These are phyloP conservation scores for Fraxinus floribunda DNA, from an alignment of 305 asterid species.

Conservation along the genomic window DNA sequence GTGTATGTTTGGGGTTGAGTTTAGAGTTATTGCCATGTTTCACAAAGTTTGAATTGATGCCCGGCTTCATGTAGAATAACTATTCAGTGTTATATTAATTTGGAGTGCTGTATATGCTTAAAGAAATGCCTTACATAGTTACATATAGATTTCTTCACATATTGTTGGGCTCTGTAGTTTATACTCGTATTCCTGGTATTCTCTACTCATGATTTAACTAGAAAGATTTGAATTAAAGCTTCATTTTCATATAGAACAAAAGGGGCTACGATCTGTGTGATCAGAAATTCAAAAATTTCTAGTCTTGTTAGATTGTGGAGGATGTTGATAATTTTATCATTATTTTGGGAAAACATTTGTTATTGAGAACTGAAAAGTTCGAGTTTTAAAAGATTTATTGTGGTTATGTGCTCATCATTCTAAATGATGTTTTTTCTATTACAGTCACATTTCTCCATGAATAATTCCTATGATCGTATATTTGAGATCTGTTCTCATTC, in stretches of 20 bases:
- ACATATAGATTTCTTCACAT: not conserved
- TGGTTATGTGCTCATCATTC: too few species aligned
- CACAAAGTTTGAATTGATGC: not conserved
- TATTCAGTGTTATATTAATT: not conserved
- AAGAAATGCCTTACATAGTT: not conserved
- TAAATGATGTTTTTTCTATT: too few species aligned
- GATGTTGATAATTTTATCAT: not conserved
- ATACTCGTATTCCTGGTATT: not conserved
- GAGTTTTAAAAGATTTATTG: too few species aligned
- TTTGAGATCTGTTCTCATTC: too few species aligned
- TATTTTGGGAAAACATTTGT: not conserved
- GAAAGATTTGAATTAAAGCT: not conserved
- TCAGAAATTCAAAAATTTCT: not conserved
- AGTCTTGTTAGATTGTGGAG: not conserved
- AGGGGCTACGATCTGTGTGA: not conserved
- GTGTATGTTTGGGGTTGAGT: not conserved
- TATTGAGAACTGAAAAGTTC: not conserved
- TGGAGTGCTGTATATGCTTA: not conserved
- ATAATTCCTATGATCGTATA: too few species aligned
- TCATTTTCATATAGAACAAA: not conserved
- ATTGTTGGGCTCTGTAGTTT: not conserved
- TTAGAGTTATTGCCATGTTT: not conserved
- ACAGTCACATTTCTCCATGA: too few species aligned
- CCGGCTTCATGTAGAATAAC: too few species aligned
- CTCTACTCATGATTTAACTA: not conserved